phyloP scores from a whole-genome alignment of 331 rosid genomes.

The Ulmus americana region DNA sequence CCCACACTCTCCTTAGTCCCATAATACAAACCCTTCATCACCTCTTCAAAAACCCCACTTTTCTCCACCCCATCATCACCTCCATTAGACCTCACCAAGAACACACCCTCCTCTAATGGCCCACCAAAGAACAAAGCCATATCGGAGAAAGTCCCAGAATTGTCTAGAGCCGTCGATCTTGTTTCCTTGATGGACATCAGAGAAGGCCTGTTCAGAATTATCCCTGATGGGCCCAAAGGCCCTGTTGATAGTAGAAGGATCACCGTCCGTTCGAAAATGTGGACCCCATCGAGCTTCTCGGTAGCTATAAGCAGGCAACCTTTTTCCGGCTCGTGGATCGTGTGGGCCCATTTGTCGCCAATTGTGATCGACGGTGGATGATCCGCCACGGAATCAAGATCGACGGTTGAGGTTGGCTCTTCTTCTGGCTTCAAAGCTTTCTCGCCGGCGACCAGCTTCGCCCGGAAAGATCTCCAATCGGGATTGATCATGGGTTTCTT shows the following conservation, averaged over 20 bases:
- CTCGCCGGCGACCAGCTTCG: slow-evolving; percentile 62
- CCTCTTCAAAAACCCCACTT: slow-evolving; percentile 66
- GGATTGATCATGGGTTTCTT: slow-evolving; percentile 18
- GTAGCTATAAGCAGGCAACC: slow-evolving; percentile 58
- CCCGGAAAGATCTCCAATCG: slow-evolving; percentile 80
- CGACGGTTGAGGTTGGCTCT: slow-evolving; percentile 22
- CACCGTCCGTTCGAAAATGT: slow-evolving; percentile 67
- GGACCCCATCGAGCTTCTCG: slow-evolving; percentile 78
- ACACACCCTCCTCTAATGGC: slow-evolving; percentile 60
- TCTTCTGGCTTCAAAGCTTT: slow-evolving; percentile 23
- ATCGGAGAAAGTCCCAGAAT: slow-evolving; percentile 48
- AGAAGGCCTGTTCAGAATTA: slow-evolving; percentile 67
- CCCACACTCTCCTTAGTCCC: slow-evolving; percentile 69
- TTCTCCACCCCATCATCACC: slow-evolving; percentile 32
- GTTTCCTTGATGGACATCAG: slow-evolving; percentile 66
- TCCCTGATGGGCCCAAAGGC: slow-evolving; percentile 60
- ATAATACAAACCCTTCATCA: slow-evolving; percentile 67
- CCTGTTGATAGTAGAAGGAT: slow-evolving; percentile 53
- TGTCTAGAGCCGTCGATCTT: slow-evolving; percentile 49
- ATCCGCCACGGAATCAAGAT: slow-evolving; percentile 36
- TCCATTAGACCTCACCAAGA: slow-evolving; percentile 48
- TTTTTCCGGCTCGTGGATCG: slow-evolving; percentile 42
- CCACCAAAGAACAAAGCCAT: slow-evolving; percentile 75
- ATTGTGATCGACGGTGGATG: slow-evolving; percentile 28
- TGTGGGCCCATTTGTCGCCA: slow-evolving; percentile 45